Percentiles rank a stretch among this genome's conserved stretches.
These are phyloP conservation scores for Alternaria angustiovoidea DNA, from an alignment of 2,329 filamentous ascomycete genomes.

Conservation along the genomic window DNA sequence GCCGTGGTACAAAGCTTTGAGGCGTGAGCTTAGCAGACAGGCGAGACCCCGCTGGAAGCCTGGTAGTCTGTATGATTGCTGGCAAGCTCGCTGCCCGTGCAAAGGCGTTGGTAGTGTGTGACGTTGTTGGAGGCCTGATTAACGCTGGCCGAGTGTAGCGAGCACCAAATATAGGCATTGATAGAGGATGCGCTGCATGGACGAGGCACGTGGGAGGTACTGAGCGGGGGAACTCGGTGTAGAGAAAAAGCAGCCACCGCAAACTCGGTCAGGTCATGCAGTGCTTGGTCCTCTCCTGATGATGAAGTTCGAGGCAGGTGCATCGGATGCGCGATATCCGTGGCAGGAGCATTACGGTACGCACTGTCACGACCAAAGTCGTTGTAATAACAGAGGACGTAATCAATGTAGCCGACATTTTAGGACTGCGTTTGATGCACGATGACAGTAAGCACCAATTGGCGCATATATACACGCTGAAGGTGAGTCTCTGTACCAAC, in stretches of 20 bases:
- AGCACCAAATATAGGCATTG: slow-evolving; percentile 4
- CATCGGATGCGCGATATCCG: background rate
- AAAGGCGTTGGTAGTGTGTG: background rate
- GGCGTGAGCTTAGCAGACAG: slow-evolving; percentile 29
- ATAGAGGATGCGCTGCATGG: background rate
- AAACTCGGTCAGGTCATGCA: background rate
- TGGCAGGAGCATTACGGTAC: background rate
- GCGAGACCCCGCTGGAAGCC: background rate
- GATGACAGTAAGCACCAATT: background rate
- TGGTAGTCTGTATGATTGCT: background rate
- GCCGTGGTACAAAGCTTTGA: slow-evolving; percentile 26
- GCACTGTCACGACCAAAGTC: background rate
- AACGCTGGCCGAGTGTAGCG: background rate
- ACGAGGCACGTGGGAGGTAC: background rate
- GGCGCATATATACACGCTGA: background rate
- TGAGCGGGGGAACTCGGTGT: background rate
- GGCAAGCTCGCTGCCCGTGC: slow-evolving; percentile 1
- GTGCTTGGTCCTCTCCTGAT: background rate
- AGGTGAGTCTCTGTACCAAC: background rate
- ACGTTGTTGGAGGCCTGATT: slow-evolving; percentile 1
- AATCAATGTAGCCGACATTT: background rate
- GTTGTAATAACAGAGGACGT: background rate
- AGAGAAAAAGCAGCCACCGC: background rate
- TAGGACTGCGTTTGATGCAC: background rate
- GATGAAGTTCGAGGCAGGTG: background rate